Conservation (phyloP, 345 rosid genomes). For the Chamaenerion angustifolium region DNA sequence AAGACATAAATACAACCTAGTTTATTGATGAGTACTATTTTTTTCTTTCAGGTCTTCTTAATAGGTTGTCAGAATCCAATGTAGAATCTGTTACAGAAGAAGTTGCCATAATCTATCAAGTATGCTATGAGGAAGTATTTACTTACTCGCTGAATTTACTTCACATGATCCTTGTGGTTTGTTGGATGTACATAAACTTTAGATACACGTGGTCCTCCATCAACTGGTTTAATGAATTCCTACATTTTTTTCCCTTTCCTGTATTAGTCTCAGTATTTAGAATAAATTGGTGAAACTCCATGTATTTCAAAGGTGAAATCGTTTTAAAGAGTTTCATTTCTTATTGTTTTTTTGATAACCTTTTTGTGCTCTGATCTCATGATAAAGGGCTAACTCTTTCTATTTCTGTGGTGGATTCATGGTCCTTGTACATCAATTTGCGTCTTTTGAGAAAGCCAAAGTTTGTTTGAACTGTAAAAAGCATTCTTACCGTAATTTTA, state of each 20-base stretch:
- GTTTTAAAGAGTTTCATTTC: not conserved
- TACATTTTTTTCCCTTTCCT: too few relatives aligned
- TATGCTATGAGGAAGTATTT: slow-evolving; percentile 18
- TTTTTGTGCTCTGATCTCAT: not conserved
- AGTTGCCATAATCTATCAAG: slow-evolving; percentile 48
- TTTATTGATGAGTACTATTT: slow-evolving; percentile 11
- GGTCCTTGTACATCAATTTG: not conserved
- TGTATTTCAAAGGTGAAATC: too few relatives aligned
- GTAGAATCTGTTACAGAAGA: slow-evolving; percentile 77
- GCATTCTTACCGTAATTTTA: not conserved
- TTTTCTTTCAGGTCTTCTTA: slow-evolving; percentile 59
- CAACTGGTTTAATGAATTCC: too few relatives aligned
- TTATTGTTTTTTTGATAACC: not conserved
- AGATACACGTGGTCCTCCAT: too few relatives aligned
- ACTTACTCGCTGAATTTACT: not conserved
- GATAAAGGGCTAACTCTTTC: not conserved
- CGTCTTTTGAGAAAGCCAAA: not conserved
- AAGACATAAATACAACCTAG: slow-evolving; percentile 5
- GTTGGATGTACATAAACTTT: too few relatives aligned
- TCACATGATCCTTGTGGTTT: too few relatives aligned
- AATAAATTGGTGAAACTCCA: too few relatives aligned
- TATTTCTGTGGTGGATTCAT: too few relatives aligned
- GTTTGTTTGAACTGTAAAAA: not conserved
- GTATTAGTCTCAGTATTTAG: too few relatives aligned
- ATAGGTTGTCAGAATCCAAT: slow-evolving; percentile 74